Conservation (phyloP, 495 filamentous ascomycete genomes). For the Cercophora samala region DNA sequence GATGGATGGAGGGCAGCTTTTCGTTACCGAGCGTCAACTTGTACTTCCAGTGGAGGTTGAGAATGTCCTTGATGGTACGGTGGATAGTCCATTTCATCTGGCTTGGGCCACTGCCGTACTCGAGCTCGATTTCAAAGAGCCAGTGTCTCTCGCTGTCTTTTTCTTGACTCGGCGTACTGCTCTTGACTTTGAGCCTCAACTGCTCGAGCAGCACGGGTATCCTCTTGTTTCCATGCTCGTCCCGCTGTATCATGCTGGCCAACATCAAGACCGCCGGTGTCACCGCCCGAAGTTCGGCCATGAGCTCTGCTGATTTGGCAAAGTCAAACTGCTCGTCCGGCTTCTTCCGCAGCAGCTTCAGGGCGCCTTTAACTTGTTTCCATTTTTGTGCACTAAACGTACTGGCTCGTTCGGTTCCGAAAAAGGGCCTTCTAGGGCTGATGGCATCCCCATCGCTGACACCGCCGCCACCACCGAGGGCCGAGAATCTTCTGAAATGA, state of each 20-base stretch:
- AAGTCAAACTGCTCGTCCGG: conserved; percentile 86
- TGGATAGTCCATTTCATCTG: conserved; percentile 97
- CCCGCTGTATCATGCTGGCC: conserved; percentile 94
- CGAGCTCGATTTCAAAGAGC: conserved; percentile 85
- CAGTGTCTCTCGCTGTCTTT: conserved; percentile 72
- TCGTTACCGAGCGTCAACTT: conserved; percentile 77
- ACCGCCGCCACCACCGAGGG: conserved; percentile 57
- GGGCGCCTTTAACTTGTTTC: conserved; percentile 77
- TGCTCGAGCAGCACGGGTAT: conserved; percentile 95
- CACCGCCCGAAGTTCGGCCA: conserved; percentile 90
- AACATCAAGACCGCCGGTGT: conserved; percentile 88
- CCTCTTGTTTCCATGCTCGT: conserved; percentile 91
- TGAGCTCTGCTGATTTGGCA: conserved; percentile 90
- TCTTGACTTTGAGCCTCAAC: conserved; percentile 80
- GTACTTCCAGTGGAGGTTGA: conserved; percentile 90
- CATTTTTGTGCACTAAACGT: conserved; percentile 82
- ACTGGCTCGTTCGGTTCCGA: conserved; percentile 62
- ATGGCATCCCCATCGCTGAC: conserved; percentile 52
- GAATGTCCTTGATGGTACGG: conserved; percentile 80
- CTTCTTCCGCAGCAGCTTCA: conserved; percentile 78
- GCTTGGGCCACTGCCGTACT: conserved; percentile 93
- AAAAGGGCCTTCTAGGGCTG: conserved; percentile 48
- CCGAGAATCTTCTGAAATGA: conserved; percentile 70
- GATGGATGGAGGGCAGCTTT: conserved; percentile 55
- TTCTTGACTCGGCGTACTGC: conserved; percentile 63